phyloP scores from a whole-genome alignment of 164 flowering plant species.

The Nymphaea colorata region DNA sequence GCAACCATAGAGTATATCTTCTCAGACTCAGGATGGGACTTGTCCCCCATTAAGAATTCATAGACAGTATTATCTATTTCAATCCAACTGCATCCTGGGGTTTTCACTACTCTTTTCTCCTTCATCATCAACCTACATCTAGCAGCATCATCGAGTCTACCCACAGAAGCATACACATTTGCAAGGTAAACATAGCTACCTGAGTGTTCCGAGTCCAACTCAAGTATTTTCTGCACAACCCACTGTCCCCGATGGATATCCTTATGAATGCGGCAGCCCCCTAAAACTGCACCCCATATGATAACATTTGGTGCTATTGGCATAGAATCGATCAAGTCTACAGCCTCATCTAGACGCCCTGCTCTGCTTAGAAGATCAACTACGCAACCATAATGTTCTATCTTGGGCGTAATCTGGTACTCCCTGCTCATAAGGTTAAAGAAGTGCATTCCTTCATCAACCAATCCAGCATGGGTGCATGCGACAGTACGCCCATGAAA shows the following conservation, averaged over 20 bases:
- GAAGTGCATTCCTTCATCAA: constrained; percentile 28
- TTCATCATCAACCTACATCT: constrained; percentile 31
- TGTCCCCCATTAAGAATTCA: constrained; percentile 33
- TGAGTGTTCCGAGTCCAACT: constrained; percentile 37
- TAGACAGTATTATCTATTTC: constrained; percentile 28
- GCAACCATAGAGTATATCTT: constrained; percentile 25
- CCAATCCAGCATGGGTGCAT: constrained; percentile 40
- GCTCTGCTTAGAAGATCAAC: constrained; percentile 44
- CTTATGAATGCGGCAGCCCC: constrained; percentile 43
- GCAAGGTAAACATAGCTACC: constrained; percentile 38
- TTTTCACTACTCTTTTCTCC: constrained; percentile 20
- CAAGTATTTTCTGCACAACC: constrained; percentile 25
- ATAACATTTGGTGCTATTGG: constrained; percentile 38
- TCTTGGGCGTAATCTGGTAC: constrained; percentile 32
- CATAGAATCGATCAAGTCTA: constrained; percentile 29
- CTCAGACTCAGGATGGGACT: constrained; percentile 12
- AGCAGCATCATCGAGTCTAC: constrained; percentile 37
- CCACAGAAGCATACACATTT: constrained; percentile 16
- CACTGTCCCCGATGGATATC: constrained; percentile 33
- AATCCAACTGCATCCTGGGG: constrained; percentile 42
- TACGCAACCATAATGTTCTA: constrained; percentile 38
- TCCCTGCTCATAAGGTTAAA: constrained; percentile 33
- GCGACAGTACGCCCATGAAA: constrained; percentile 39
- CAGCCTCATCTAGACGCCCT: constrained; percentile 33
- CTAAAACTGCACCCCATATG: constrained; percentile 50